These are phyloP conservation scores for Penicillium palitans DNA, from an alignment of 2,329 filamentous ascomycete genomes.

Conservation along the genomic window DNA sequence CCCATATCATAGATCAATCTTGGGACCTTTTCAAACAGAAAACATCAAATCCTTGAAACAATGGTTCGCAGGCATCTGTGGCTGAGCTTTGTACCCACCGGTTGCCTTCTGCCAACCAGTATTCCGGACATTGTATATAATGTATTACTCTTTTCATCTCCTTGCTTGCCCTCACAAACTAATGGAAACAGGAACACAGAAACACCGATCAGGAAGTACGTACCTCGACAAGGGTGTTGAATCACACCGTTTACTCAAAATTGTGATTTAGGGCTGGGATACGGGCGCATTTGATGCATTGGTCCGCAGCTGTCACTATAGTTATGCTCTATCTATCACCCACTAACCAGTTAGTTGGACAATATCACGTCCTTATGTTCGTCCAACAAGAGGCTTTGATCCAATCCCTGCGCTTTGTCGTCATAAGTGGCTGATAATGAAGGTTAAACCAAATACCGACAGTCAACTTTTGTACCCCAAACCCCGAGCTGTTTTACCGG, in stretches of 20 bases:
- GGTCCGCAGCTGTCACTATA: neutral
- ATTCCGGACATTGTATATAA: neutral
- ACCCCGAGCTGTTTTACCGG: neutral
- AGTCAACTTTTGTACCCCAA: neutral
- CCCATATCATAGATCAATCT: neutral
- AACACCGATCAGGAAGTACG: neutral
- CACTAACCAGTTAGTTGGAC: neutral
- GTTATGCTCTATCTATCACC: neutral
- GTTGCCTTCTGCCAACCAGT: neutral
- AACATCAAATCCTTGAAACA: neutral
- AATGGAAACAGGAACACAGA: neutral
- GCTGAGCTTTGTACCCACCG: neutral
- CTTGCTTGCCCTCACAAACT: neutral
- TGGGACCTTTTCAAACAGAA: neutral
- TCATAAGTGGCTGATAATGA: neutral
- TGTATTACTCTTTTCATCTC: neutral
- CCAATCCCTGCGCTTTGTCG: neutral
- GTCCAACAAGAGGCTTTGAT: neutral
- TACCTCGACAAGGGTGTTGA: neutral
- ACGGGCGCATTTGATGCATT: conserved; percentile 1
- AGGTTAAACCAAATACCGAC: neutral
- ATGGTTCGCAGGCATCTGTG: neutral
- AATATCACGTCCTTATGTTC: neutral
- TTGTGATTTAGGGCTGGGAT: neutral
- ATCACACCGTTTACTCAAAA: neutral